Evolutionary conservation across 2,329 filamentous ascomycete species (phyloP), one percentile per base, ranked within the genome.

Genomic region (Ophiostoma triangulosporum): DNA sequence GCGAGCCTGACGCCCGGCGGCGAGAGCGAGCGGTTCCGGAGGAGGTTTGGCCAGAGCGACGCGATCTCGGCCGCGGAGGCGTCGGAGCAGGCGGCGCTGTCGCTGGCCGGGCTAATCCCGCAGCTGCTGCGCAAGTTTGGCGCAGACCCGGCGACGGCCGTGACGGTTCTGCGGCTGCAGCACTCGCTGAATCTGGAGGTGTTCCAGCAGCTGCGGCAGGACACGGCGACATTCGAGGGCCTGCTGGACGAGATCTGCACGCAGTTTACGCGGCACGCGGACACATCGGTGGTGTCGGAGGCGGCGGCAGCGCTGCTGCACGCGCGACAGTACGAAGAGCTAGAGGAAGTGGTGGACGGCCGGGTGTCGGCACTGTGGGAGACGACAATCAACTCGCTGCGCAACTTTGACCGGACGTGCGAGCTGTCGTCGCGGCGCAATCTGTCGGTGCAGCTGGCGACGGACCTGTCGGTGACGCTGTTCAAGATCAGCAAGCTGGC

Each of bases 191-290:
- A 95, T 60, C 76, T 96, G 1, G 86, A 91, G 38, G 79, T 90
- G 22, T 94, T 97, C 64, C 84, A 90, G 64, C 87, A 95, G 62
- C 73, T 97, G 35, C 84, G 90, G 51, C 89, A 95, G 64, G 88
- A 94, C 59, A 81, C 88, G 0, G 83, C 84, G 1, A 84, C 82
- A 2, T 95, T 94, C 63, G 80, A 83, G 6, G 81, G 84, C 22
- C 71, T 97, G 29, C 73, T 98, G 1, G 89, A 95, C 60, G 90
- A 96, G 62, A 88, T 97, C 61, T 89, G 87, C 66, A 88, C 88
- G 55, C 93, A 98, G 62, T 97, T 98, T 69, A 82, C 86, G 61
- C 82, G 88, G n/a, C 93, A 98, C 64, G 86, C 87, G 43, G 88
- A 95, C 62, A 85, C 87, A 61, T 79, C 80, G 53, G 90, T 97